phyloP scores from a whole-genome alignment of 805 yeast species.

The Yarrowia sp. region DNA sequence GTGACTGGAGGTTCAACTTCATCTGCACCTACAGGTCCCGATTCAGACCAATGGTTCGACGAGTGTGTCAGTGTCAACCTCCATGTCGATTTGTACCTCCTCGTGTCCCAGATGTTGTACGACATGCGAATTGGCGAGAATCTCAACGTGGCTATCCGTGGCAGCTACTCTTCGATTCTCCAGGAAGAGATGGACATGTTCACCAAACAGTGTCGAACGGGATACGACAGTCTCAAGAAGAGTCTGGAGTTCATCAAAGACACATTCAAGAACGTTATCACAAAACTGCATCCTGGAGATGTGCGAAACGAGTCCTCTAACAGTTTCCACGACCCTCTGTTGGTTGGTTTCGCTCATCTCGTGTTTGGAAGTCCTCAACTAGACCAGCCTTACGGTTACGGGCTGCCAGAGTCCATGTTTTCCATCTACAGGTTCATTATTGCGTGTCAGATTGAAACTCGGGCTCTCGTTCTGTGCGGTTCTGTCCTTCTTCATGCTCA shows the following conservation, averaged over 20 bases:
- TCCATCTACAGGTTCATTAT: constrained; percentile 23
- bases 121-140: constrained; percentile 31
- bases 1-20: neutral
- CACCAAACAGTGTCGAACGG: neutral
- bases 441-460: constrained; percentile 28
- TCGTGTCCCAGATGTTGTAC: constrained; percentile 15
- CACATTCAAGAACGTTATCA: neutral
- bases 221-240: neutral
- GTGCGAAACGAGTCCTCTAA: constrained; percentile 14
- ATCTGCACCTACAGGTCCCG: constrained; percentile 7
- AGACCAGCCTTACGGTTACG: neutral
- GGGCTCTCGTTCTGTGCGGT: constrained; percentile 13
- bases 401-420: constrained; percentile 21
- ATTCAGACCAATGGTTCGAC: constrained; percentile 30
- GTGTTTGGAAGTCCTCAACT: constrained; percentile 1
- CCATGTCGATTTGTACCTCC: constrained; percentile 14
- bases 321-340: constrained; percentile 24
- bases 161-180: constrained; percentile 15
- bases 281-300: constrained; percentile 11
- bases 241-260: neutral
- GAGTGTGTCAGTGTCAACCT: constrained; percentile 20
- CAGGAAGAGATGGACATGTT: constrained; percentile 18
- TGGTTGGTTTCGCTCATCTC: neutral
- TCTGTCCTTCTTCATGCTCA: constrained; percentile 17
- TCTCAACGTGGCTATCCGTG: constrained; percentile 7